phyloP scores from a whole-genome alignment of 495 filamentous ascomycete genomes.

The Penicillium manginii region DNA sequence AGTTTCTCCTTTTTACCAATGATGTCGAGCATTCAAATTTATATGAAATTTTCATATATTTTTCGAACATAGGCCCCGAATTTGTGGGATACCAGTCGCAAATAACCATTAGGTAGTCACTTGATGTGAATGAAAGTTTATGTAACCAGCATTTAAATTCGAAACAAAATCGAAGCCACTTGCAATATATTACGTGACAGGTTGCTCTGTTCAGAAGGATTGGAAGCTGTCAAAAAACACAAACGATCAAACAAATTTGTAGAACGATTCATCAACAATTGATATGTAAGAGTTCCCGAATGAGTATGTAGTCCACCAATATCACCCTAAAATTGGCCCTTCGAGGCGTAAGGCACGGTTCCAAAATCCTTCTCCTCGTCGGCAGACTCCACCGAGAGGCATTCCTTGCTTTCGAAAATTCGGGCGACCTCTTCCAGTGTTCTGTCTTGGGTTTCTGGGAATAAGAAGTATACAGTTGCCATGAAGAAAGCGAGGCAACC shows the following conservation, averaged over 20 bases:
- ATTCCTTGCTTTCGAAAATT: constrained; percentile 8
- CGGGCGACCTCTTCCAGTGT: constrained; percentile 13
- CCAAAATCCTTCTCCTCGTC: background rate
- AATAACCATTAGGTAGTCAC: too few species aligned
- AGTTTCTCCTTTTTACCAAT: too few species aligned
- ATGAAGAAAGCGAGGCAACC: constrained; percentile 58
- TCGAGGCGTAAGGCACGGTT: background rate
- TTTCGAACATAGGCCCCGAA: too few species aligned
- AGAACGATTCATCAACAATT: background rate
- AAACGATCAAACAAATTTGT: background rate
- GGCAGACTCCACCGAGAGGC: background rate
- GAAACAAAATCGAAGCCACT: background rate
- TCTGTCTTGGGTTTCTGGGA: constrained; percentile 62
- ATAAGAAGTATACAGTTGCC: constrained; percentile 64
- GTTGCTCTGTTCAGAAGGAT: background rate
- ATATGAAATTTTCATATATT: too few species aligned
- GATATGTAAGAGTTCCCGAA: background rate
- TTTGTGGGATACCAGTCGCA: too few species aligned
- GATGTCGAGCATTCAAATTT: too few species aligned
- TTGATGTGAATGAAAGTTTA: too few species aligned
- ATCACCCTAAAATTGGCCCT: background rate
- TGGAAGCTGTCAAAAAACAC: background rate
- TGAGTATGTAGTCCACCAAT: background rate
- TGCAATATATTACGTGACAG: background rate
- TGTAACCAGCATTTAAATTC: too few species aligned